Evolutionary conservation across 352 stramenopile genomes (phyloP).

Genomic region (Globisporangium cederbergense): DNA sequence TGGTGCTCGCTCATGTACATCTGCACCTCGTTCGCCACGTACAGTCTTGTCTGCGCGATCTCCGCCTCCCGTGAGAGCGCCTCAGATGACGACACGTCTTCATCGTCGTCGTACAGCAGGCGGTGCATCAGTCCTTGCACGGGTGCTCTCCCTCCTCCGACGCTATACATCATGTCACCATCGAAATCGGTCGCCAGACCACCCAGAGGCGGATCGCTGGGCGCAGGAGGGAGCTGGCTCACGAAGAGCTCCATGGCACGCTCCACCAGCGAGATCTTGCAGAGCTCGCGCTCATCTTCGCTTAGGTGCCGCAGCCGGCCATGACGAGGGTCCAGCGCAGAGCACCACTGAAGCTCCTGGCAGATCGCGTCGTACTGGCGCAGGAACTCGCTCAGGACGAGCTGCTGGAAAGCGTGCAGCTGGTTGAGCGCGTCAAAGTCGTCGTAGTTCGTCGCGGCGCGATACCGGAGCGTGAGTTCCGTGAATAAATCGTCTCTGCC

Average conservation of each 20-base stretch:
- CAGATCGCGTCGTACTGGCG: slow-evolving; percentile 17
- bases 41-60: slow-evolving; percentile 34
- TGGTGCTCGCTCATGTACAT: slow-evolving; percentile 44
- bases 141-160: slow-evolving; percentile 10
- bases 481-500: slow-evolving; percentile 25
- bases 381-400: slow-evolving; percentile 12
- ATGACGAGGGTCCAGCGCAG: slow-evolving; percentile 41
- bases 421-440: neutral
- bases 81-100: slow-evolving; percentile 30
- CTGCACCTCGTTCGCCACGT: slow-evolving; percentile 32
- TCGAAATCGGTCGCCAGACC: slow-evolving; percentile 26
- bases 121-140: slow-evolving; percentile 47
- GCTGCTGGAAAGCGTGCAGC: slow-evolving; percentile 18
- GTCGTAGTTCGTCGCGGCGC: neutral
- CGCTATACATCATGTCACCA: slow-evolving; percentile 30
- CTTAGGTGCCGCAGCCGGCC: slow-evolving; percentile 39
- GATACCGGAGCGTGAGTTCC: slow-evolving; percentile 20
- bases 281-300: slow-evolving; percentile 31
- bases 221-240: slow-evolving; percentile 22
- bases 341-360: slow-evolving; percentile 33
- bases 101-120: slow-evolving; percentile 48
- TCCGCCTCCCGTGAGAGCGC: slow-evolving; percentile 31
- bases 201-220: slow-evolving; percentile 17
- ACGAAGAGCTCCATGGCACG: slow-evolving; percentile 22
- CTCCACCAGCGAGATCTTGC: slow-evolving; percentile 18